These are phyloP conservation scores for Polytrichum commune DNA, from an alignment of 225 moss, liverwort and hornwort species.

Conservation along the genomic window DNA sequence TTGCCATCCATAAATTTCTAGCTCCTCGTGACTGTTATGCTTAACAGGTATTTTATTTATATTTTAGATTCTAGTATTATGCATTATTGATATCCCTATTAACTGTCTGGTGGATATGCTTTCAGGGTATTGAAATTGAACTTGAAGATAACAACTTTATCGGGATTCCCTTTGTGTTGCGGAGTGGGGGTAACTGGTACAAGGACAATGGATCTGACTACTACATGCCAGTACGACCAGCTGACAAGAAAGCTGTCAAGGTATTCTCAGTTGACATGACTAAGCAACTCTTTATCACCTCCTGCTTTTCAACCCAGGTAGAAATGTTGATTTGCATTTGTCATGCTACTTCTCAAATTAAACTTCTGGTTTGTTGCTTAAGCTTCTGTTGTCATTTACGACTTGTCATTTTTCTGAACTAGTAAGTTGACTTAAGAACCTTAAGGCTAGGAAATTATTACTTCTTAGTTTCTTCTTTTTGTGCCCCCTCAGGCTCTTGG, in stretches of 20 bases:
- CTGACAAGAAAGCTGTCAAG: constrained; percentile 58
- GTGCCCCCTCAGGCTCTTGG: constrained; percentile 42
- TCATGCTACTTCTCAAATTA: too few relatives aligned
- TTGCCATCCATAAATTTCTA: background rate
- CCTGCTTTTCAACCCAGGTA: too few relatives aligned
- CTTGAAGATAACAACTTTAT: constrained; percentile 60
- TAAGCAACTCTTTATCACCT: background rate
- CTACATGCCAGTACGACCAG: constrained; percentile 57
- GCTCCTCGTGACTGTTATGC: background rate
- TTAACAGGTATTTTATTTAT: too few relatives aligned
- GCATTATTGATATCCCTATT: background rate
- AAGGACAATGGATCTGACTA: constrained; percentile 92
- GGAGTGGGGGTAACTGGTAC: constrained; percentile 78
- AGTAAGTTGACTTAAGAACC: too few relatives aligned
- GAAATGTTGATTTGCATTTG: too few relatives aligned
- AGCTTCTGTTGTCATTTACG: too few relatives aligned
- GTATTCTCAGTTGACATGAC: constrained; percentile 18
- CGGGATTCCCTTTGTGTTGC: constrained; percentile 86
- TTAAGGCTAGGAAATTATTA: too few relatives aligned
- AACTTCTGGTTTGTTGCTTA: too few relatives aligned
- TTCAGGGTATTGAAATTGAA: constrained; percentile 66
- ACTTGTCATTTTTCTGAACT: too few relatives aligned
- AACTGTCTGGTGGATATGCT: constrained; percentile 11
- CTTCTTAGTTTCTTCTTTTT: too few relatives aligned
- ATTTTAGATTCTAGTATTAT: too few relatives aligned